These are phyloP conservation scores for Tetrapisispora nanseiensis DNA, from an alignment of 805 yeast species.

Conservation along the genomic window DNA sequence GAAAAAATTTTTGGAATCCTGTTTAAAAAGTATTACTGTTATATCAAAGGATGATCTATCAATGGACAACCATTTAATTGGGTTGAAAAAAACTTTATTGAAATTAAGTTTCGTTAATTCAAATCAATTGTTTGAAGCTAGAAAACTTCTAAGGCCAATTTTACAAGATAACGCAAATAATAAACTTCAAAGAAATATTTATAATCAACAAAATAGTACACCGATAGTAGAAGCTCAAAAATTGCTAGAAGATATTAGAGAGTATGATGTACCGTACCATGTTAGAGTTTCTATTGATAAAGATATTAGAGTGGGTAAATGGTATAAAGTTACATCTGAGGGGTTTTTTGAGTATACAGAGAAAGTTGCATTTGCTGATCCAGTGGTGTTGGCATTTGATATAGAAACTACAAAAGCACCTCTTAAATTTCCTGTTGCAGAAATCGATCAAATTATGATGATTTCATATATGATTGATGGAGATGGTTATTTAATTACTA, in stretches of 20 bases:
- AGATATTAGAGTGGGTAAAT: conserved; percentile 82
- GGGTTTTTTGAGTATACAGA: conserved; percentile 49
- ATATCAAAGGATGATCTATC: conserved; percentile 69
- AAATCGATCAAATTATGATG: conserved; percentile 94
- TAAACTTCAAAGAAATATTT: conserved; percentile 56
- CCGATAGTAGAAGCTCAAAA: conserved; percentile 46
- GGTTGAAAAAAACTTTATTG: conserved; percentile 54
- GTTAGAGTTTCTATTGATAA: conserved; percentile 92
- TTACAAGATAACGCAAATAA: conserved; percentile 55
- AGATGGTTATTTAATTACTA: conserved; percentile 87
- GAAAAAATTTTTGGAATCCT: conserved; percentile 54
- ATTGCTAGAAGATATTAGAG: conserved; percentile 68
- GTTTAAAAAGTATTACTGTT: conserved; percentile 46
- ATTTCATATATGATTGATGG: conserved; percentile 99
- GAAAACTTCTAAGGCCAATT: conserved; percentile 60
- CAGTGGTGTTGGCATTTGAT: conserved; percentile 92
- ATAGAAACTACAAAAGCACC: conserved; percentile 97
- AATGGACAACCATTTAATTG: conserved; percentile 78
- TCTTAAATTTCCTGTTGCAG: conserved; percentile 86
- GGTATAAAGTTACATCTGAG: conserved; percentile 74
- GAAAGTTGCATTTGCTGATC: conserved; percentile 91
- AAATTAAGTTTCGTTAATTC: conserved; percentile 67
- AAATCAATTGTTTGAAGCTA: conserved; percentile 63
- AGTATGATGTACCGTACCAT: conserved; percentile 94
- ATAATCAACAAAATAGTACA: conserved; percentile 25